Evolutionary conservation across 768 basidiomycete species (phyloP), one percentile per base, ranked within the genome.

Genomic region (Paxillus involutus): DNA sequence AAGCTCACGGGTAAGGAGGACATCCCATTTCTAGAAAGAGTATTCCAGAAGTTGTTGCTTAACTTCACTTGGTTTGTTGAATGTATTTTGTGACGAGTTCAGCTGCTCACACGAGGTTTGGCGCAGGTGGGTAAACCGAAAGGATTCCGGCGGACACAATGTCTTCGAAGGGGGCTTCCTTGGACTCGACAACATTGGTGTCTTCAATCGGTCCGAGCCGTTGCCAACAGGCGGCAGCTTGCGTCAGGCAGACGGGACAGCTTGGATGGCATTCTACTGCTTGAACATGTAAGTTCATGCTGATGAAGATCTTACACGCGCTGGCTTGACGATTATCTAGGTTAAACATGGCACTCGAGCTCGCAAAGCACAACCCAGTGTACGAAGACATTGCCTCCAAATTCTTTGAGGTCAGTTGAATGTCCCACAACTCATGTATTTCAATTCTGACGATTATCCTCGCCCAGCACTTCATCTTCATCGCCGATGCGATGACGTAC

Each of bases 221-320:
- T 74, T 99, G 24, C 97, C 97, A 7, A 98, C 95, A 6, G 96
- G 96, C 33, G 97, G 97, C 9, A 83, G 75, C 16, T 77, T 99
- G 54, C 94, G 96, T 50, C 97, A 99, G 73, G 94, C 97, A 8
- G 97, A 99, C 68, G 96, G 96, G 9, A 99, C 97, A 6, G 93
- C 96, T 0, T 99, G 97, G 97, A 99, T 99, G 97, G 97, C 94
- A 32, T 99, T 98, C 76, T 99, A 96, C 72, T 94, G 88, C 61
- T 73, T 98, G 53, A 97, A 97, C 66, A 98, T 98, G 97, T 91
- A 56, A 61, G 83, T 62, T 29, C 35, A 47, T 9, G 3, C 33
- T 36, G 41, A 47, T 26, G 26, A 30, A 35, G 55, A 10, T 13
- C 16, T 40, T 17, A 44, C 41, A 24, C 14, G n/a, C 24, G 37